Evolutionary conservation across 108 stramenopile species (phyloP).

Genomic region (Ochromonas danica): DNA sequence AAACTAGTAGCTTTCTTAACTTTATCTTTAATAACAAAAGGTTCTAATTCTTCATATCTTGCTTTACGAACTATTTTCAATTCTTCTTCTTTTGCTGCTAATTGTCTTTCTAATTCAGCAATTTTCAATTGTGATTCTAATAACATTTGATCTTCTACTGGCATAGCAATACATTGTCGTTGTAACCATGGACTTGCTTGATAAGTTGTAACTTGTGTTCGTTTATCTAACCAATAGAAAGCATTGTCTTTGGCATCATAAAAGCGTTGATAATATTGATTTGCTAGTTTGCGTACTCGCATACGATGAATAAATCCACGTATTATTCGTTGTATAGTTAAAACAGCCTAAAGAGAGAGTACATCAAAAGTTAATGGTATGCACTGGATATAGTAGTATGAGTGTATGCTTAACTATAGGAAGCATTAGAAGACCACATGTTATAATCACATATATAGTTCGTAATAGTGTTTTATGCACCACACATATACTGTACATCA

Average conservation of each 20-base stretch:
- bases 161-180: slow-evolving; percentile 22
- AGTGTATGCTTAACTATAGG: too few species aligned
- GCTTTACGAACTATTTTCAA: slow-evolving; percentile 8
- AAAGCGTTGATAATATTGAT: neutral
- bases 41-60: slow-evolving; percentile 32
- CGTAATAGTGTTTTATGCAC: slow-evolving; percentile 16
- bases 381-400: too few species aligned
- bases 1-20: slow-evolving; percentile 1
- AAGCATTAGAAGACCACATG: too few species aligned
- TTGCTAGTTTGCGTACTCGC: slow-evolving; percentile 11
- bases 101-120: slow-evolving; percentile 5
- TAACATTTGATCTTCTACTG: slow-evolving; percentile 17
- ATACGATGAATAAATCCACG: slow-evolving; percentile 12
- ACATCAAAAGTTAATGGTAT: too few species aligned
- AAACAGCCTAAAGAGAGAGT: neutral
- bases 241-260: slow-evolving; percentile 7
- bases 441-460: slow-evolving; percentile 18
- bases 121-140: neutral
- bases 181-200: neutral
- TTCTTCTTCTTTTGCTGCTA: slow-evolving; percentile 29
- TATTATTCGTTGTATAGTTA: slow-evolving; percentile 13
- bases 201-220: neutral
- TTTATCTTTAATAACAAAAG: slow-evolving; percentile 22
- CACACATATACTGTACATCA: slow-evolving; percentile 16
- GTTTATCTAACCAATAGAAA: slow-evolving; percentile 29